Base-by-base conservation (phyloP, 2,329 filamentous ascomycete species). In the Fusarium veterinarium region DNA sequence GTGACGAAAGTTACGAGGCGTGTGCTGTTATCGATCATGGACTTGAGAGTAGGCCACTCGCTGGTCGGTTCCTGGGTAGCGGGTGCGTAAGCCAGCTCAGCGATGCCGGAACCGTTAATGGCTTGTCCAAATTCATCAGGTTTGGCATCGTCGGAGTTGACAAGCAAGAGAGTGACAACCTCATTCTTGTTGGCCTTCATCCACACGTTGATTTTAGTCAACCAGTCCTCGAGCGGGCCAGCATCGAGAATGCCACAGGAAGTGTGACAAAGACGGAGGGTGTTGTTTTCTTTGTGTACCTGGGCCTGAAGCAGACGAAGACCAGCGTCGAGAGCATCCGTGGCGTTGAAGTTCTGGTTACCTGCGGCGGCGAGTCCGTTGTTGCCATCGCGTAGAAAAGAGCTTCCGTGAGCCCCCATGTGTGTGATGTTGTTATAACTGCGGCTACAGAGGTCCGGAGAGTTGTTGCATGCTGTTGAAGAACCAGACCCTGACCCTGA, bases 381-480 rank as follows among this genome's bases (percentile, higher is more conserved):
- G 8, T 90, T 92, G 61, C 86, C 80, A 76, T 94, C 91, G 55
- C 92, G 86, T 46, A 95, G 81, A 79, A 95, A 95, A 16, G 92
- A 86, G 68, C 89, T 91, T 82, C 95, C 88, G 83, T 95, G 93
- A 23, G 92, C 92, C 28, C 93, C 93, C 77, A 95, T 89, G 80
- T 95, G 88, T 6, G 93, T 95, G 75, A 96, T 88, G 74, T 92
- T 90, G 83, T 90, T 91, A 84, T 96, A 96, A 23, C 88, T 83
- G 71, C 89, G 89, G 69, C 83, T 84, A 85, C 94, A 96, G 44
- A 96, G 88, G 46, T 86, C 83, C 1, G 93, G 92, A 2, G 92
- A 94, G 85, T 95, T 95, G 84, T 96, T 96, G 88, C 94, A 96
- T 37, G 91, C 89, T 20, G 76, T 77, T 28, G 78, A 74, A 9